These are phyloP conservation scores for Rosa multiflora DNA, from an alignment of 306 rosid genomes.

Conservation along the genomic window DNA sequence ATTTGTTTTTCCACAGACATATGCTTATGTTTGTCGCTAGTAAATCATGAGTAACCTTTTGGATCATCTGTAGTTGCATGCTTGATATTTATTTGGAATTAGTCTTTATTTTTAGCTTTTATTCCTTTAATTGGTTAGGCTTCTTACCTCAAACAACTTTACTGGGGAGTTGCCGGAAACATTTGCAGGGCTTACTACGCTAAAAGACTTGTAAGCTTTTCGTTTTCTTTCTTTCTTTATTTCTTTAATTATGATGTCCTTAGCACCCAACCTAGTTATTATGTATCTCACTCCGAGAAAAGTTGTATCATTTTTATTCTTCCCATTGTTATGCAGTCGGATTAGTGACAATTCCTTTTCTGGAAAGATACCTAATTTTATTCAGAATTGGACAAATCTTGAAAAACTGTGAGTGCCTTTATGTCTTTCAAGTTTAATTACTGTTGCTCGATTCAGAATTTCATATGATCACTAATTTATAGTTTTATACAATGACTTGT, in stretches of 20 bases:
- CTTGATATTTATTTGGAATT: too few species aligned
- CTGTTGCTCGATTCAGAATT: not conserved
- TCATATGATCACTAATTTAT: conserved; percentile 4
- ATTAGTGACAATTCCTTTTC: conserved; percentile 54
- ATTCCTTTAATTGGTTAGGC: conserved; percentile 27
- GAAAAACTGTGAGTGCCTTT: conserved; percentile 39
- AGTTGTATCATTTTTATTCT: not conserved
- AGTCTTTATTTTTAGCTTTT: not conserved
- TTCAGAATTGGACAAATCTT: conserved; percentile 53
- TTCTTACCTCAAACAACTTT: conserved; percentile 61
- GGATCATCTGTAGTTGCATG: not conserved
- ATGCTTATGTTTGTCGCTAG: too few species aligned
- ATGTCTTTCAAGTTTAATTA: not conserved
- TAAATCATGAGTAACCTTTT: not conserved
- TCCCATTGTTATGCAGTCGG: conserved; percentile 47
- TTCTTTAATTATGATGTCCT: not conserved
- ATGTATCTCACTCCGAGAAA: not conserved
- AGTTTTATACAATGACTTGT: not conserved
- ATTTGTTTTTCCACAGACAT: not conserved
- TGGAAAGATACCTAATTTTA: conserved; percentile 58
- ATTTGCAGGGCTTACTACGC: conserved; percentile 41
- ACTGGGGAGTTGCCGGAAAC: conserved; percentile 62
- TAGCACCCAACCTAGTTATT: not conserved
- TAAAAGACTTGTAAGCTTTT: conserved; percentile 57
- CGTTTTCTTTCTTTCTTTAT: not conserved